Conservation (phyloP, 2,329 filamentous ascomycete genomes). For the Reticulascus tulasneorum region DNA sequence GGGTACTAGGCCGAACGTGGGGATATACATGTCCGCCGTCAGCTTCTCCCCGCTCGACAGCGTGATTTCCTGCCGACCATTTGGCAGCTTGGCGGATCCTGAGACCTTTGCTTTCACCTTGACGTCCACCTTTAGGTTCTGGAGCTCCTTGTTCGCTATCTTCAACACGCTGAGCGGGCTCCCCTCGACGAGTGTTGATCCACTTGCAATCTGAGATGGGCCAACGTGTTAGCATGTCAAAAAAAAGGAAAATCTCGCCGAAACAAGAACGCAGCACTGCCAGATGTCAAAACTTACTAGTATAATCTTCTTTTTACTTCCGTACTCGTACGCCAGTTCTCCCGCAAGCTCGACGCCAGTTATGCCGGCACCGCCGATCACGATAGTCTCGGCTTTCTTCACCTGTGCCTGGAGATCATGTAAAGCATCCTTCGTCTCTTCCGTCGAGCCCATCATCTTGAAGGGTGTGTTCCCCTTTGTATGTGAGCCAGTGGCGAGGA, state of each 20-base stretch:
- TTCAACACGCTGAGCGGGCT: constrained; percentile 17
- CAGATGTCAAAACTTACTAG: too few relatives aligned
- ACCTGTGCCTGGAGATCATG: constrained; percentile 22
- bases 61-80: too few relatives aligned
- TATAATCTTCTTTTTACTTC: constrained; percentile 22
- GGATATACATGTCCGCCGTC: constrained; percentile 23
- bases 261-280: too few relatives aligned
- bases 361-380: constrained; percentile 33
- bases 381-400: constrained; percentile 25
- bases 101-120: constrained; percentile 34
- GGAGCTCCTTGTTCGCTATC: constrained; percentile 32
- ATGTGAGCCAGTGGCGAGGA: constrained; percentile 54
- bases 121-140: constrained; percentile 38
- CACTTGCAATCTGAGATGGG: too few relatives aligned
- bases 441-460: constrained; percentile 42
- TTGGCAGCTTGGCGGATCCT: constrained; percentile 20
- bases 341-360: constrained; percentile 35
- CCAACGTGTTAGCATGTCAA: too few relatives aligned
- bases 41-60: constrained; percentile 25
- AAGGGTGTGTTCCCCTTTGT: constrained; percentile 37
- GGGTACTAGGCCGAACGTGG: constrained; percentile 22
- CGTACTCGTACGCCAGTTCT: constrained; percentile 29
- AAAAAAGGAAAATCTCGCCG: too few relatives aligned
- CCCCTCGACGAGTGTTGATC: constrained; percentile 13
- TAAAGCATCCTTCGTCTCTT: constrained; percentile 34